Evolutionary conservation across 192 early-diverging fungal species (phyloP).

Genomic region (Paraglomus occultum): DNA sequence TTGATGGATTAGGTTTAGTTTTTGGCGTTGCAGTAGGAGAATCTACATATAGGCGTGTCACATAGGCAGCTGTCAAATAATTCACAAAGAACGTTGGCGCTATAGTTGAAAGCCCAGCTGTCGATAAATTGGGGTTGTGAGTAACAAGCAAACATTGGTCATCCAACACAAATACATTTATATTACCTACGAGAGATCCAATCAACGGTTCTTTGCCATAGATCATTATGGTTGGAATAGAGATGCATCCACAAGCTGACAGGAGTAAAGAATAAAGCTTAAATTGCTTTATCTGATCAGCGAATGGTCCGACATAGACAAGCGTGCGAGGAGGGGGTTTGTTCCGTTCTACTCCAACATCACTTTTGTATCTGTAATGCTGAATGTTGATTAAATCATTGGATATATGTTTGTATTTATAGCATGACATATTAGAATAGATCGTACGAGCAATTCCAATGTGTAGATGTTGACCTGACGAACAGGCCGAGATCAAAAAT

Average conservation of each 20-base stretch:
- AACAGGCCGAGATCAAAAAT: no score
- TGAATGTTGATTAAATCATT: background rate
- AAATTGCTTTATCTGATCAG: background rate
- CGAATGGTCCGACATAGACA: constrained; percentile 2
- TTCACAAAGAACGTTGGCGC: constrained; percentile 4
- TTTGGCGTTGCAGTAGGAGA: background rate
- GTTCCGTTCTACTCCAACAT: background rate
- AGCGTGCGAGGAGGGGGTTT: background rate
- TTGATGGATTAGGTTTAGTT: background rate
- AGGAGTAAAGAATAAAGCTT: constrained; percentile 17
- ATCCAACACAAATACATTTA: background rate
- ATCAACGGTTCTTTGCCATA: constrained; percentile 17
- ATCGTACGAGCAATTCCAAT: no score
- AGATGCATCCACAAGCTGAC: background rate
- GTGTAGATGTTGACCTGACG: no score
- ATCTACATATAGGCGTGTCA: constrained; percentile 4
- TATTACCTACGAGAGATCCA: background rate
- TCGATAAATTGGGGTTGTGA: background rate
- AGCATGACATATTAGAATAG: no score
- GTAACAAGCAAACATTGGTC: background rate
- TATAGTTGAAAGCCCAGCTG: background rate
- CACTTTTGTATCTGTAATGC: background rate
- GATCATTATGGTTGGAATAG: background rate
- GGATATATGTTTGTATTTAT: background rate
- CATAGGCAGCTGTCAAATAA: constrained; percentile 18